phyloP scores from a whole-genome alignment of 768 basidiomycete species.

The Pleurotus cornucopiae region DNA sequence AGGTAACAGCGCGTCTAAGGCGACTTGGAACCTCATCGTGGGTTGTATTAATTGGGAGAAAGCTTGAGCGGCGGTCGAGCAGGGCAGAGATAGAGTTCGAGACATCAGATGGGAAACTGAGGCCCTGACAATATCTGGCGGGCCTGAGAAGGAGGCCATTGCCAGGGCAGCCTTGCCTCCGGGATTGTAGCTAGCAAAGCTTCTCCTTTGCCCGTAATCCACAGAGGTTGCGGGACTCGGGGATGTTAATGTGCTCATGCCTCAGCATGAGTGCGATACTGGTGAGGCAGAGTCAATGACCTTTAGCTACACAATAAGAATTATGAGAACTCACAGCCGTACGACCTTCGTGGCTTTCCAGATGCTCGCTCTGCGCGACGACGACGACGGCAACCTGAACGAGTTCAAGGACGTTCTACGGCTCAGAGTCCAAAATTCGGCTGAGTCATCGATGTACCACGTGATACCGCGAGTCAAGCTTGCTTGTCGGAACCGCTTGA shows the following conservation, averaged over 20 bases:
- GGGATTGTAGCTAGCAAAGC: neutral
- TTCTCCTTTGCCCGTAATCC: neutral
- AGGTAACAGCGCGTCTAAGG: conserved; percentile 77
- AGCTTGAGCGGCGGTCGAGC: conserved; percentile 72
- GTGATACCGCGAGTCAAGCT: too few relatives aligned
- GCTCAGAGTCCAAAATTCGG: too few relatives aligned
- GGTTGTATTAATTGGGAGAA: conserved; percentile 75
- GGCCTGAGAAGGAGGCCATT: neutral
- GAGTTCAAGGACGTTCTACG: too few relatives aligned
- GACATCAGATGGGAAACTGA: conserved; percentile 67
- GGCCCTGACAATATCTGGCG: conserved; percentile 46
- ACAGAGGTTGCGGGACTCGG: neutral
- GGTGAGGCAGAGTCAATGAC: too few relatives aligned
- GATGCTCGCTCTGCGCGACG: too few relatives aligned
- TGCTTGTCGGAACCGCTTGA: too few relatives aligned
- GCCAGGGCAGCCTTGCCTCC: neutral
- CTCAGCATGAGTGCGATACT: conserved; percentile 6
- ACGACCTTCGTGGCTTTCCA: too few relatives aligned
- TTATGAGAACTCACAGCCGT: too few relatives aligned
- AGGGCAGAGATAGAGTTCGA: conserved; percentile 64
- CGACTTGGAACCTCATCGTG: conserved; percentile 76
- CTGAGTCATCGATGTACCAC: too few relatives aligned
- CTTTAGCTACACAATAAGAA: too few relatives aligned
- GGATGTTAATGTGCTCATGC: conserved; percentile 3
- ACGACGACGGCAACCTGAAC: too few relatives aligned